Base-by-base conservation (phyloP, 768 basidiomycete species). In the Tulasnella calospora region DNA sequence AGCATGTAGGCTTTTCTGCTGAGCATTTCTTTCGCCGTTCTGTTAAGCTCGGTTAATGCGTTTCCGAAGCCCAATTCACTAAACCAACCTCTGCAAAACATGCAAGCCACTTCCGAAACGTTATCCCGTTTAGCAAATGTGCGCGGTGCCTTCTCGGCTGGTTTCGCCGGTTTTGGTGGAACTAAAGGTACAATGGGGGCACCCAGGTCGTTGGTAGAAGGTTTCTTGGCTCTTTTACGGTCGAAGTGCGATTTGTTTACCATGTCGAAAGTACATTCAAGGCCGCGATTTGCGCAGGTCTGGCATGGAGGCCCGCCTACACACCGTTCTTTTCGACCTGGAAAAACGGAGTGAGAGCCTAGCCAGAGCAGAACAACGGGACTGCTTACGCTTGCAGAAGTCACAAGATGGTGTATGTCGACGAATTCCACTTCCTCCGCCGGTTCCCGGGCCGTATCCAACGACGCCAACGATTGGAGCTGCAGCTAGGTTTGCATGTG, bases 21-120 rank as follows among this genome's bases (percentile, higher is more conserved):
- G 35, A 19, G 72, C 78, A 79, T 36, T 79, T 79, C 55, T 79
- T 79, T n/a, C 78, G 78, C 33, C 78, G 78, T 33, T 79, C 78
- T 79, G 35, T 67, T 30, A 17, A 35, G 19, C 33, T 15, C 61
- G 71, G 30, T 71, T 47, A 33, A 36, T 21, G 44, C n/a, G 0
- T 21, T 41, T 75, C 44, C 40, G 7, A 17, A 33, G 12, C 35
- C n/a, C 46, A 71, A 44, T n/a, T 77, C 23, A 55, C 35, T 5
- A 27, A 23, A 78, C 47, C 23, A 23, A 74, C 78, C 78, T 74
- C 78, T 35, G 55, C 78, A 79, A 41, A 79, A 79, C 27, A 35
- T 74, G 57, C 78, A 79, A 35, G 78, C 78, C 21, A 79, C 21
- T 61, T 79, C 72, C 12, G 78, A 79, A 9, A 79, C 73, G 44